Evolutionary conservation across 352 stramenopile species (phyloP), one percentile per base, ranked within the genome.

Genomic region (Pythium myriotylum): DNA sequence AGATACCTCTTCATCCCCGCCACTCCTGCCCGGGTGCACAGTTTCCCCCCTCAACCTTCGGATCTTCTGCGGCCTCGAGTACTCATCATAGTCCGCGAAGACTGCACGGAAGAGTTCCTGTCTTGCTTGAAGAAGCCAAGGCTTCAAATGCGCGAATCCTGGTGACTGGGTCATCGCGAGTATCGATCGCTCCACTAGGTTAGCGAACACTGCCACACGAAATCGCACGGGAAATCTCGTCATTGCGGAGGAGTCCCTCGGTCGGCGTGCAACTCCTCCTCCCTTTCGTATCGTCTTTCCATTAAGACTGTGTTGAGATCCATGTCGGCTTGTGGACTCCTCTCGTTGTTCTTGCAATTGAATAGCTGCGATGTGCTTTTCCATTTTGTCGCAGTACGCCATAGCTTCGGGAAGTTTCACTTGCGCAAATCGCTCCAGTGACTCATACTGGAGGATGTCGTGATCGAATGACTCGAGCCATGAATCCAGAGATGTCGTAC

Each of bases 331-430:
- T 19, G 40, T n/a, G 3, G 47, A 51, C 22, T 22, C 48, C 26
- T 61, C 19, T 24, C 27, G 46, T 46, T 23, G 43, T 9, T 55
- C 62, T n/a, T 71, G 59, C 22, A 72, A 50, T 10, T 72, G 54
- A 14, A 29, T 32, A 9, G 53, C 41, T 5, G 24, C 46, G 47
- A 68, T 54, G 13, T 68, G 61, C 23, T 53, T 35, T 43, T 75
- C 61, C 33, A 82, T 65, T 46, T 84, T 87, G 2, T 72, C 68
- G 40, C 58, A 78, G 22, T 84, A 76, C 14, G 59, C 68, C 8
- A 82, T 64, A 10, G 75, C 75, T 35, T 87, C 77, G 1, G 74
- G 69, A 6, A 87, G 45, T 42, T 87, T 87, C 45, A 81, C 70
- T 17, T 81, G 65, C 4, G 58, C 47, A 37, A 87, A 84, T 27